Percentiles rank a stretch among this genome's conserved stretches.
Conservation (phyloP, 495 filamentous ascomycete genomes). For the Cercophora samala region DNA sequence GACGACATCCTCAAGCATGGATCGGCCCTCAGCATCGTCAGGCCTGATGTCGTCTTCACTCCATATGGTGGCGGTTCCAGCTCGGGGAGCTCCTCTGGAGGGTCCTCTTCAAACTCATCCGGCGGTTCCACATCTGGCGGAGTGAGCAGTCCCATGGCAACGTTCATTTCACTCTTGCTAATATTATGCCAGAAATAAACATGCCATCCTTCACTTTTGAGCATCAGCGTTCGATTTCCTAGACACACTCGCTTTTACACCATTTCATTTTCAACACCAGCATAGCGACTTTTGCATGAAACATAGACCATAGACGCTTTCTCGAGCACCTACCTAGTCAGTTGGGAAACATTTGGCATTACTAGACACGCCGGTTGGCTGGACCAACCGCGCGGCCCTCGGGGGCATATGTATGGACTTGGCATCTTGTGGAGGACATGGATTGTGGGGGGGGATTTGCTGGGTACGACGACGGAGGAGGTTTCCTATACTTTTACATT, state of each 20-base stretch:
- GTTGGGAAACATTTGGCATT: neutral
- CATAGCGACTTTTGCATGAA: neutral
- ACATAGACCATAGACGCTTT: neutral
- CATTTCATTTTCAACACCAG: neutral
- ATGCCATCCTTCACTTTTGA: neutral
- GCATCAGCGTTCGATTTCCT: neutral
- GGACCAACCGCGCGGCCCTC: neutral
- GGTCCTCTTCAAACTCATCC: neutral
- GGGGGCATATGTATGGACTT: neutral
- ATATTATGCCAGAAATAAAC: neutral
- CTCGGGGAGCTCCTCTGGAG: conserved; percentile 5
- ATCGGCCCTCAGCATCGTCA: conserved; percentile 19
- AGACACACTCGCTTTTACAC: neutral
- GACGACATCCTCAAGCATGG: conserved; percentile 21
- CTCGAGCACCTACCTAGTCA: neutral
- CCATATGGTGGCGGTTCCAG: conserved; percentile 12
- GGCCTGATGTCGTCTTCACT: conserved; percentile 20
- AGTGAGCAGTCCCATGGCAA: neutral
- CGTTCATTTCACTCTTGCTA: neutral
- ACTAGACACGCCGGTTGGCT: neutral
- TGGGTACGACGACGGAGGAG: neutral
- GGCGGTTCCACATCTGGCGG: conserved; percentile 8
- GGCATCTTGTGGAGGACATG: too few relatives aligned
- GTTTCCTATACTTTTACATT: neutral
- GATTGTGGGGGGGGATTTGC: neutral